A percentile compares a stretch with the other conserved stretches of the same genome.
Conservation (phyloP, 352 stramenopile genomes). For the Salisapilia sapeloensis region DNA sequence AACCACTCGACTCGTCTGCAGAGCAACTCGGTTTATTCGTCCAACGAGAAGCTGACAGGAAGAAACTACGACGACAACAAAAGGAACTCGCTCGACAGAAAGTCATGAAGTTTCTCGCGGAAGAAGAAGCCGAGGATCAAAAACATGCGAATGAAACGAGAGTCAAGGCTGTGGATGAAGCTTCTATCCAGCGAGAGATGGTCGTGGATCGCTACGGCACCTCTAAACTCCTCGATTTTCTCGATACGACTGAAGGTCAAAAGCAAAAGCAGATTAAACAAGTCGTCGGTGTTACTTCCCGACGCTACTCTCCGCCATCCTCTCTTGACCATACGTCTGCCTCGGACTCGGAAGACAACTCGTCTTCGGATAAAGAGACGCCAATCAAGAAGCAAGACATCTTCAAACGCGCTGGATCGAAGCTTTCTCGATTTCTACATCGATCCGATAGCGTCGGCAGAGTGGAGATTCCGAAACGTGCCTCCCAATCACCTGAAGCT, state of each 20-base stretch:
- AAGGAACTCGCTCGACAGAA: slow-evolving; percentile 26
- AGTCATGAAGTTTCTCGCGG: slow-evolving; percentile 19
- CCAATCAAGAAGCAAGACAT: too few species aligned
- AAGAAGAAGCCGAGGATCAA: slow-evolving; percentile 11
- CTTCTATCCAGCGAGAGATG: slow-evolving; percentile 23
- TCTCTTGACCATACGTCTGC: too few species aligned
- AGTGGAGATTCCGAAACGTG: too few species aligned
- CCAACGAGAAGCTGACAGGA: slow-evolving; percentile 16
- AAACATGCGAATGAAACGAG: slow-evolving; percentile 8
- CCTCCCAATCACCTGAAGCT: too few species aligned
- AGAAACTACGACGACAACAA: slow-evolving; percentile 23
- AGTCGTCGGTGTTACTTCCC: too few species aligned
- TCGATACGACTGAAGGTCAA: slow-evolving; percentile 12
- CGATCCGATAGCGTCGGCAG: too few species aligned
- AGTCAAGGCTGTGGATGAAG: slow-evolving; percentile 33
- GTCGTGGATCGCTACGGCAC: slow-evolving; percentile 31
- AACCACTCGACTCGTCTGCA: too few species aligned
- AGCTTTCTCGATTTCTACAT: slow-evolving; percentile 17
- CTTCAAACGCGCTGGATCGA: slow-evolving; percentile 10
- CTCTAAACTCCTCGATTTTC: slow-evolving; percentile 24
- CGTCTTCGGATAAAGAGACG: too few species aligned
- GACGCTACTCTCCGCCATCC: too few species aligned
- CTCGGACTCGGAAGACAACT: too few species aligned
- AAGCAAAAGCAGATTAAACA: slow-evolving; percentile 12
- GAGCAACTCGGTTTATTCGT: slow-evolving; percentile 19